A percentile compares a stretch with the other conserved stretches of the same genome.
Conservation (phyloP, 1,284 basidiomycete genomes). For the Heterobasidion parviporum region DNA sequence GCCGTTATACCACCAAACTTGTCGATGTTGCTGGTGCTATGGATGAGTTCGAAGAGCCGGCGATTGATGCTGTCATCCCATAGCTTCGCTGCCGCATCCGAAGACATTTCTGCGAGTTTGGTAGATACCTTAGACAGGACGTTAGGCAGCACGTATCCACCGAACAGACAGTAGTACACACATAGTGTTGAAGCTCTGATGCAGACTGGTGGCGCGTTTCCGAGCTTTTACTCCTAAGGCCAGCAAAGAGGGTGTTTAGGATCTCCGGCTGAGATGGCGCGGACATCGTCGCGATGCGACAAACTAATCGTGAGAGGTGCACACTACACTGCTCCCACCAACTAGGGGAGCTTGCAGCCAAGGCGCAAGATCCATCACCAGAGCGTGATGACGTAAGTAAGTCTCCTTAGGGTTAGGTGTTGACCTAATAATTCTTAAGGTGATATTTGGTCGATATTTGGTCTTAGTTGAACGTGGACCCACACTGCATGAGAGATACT, state of each 20-base stretch:
- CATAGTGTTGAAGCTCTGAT: constrained; percentile 62
- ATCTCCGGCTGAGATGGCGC: constrained; percentile 42
- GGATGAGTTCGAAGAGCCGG: constrained; percentile 74
- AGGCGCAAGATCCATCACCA: too few species aligned
- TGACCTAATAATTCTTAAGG: too few species aligned
- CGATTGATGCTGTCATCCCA: constrained; percentile 81
- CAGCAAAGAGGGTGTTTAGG: constrained; percentile 56
- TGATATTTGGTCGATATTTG: background rate
- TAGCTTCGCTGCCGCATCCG: constrained; percentile 66
- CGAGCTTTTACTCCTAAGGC: constrained; percentile 51
- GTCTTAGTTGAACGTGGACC: background rate
- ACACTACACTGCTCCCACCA: too few species aligned
- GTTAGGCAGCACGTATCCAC: too few species aligned
- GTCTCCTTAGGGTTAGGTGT: too few species aligned
- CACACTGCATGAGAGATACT: background rate
- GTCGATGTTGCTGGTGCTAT: constrained; percentile 67
- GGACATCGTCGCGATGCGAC: constrained; percentile 42
- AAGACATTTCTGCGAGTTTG: constrained; percentile 67
- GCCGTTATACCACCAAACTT: constrained; percentile 78
- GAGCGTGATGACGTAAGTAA: too few species aligned
- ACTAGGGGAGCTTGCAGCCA: too few species aligned
- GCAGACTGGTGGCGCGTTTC: constrained; percentile 61
- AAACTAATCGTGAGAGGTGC: too few species aligned
- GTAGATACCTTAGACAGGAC: constrained; percentile 41
- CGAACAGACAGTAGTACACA: constrained; percentile 22